phyloP scores from a whole-genome alignment of 352 stramenopile genomes.

The Elongisporangium prolatum region DNA sequence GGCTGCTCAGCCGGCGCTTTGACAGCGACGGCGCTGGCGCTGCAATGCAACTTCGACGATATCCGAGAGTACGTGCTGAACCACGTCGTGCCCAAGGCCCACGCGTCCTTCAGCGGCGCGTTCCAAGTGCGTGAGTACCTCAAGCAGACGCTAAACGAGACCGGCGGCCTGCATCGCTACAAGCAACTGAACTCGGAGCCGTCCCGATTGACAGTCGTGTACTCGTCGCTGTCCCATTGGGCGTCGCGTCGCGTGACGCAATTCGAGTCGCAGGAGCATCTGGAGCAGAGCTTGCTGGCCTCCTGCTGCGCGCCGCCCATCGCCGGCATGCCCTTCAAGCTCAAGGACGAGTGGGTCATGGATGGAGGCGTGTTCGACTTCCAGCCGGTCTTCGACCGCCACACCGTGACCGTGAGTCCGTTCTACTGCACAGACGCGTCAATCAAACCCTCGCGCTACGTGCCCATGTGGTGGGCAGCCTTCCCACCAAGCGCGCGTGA shows the following conservation, averaged over 20 bases:
- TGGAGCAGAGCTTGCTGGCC: conserved; percentile 60
- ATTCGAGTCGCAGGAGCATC: conserved; percentile 62
- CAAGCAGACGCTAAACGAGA: conserved; percentile 30
- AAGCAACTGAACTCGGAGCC: conserved; percentile 39
- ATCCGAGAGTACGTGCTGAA: conserved; percentile 63
- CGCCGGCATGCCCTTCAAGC: conserved; percentile 74
- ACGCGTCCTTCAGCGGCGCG: conserved; percentile 40
- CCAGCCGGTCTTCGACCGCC: conserved; percentile 64
- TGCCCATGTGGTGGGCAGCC: conserved; percentile 85
- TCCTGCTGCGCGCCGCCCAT: conserved; percentile 81
- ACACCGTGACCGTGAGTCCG: conserved; percentile 76
- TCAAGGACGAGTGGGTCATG: conserved; percentile 85
- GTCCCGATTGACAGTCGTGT: conserved; percentile 54
- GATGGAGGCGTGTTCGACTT: conserved; percentile 83
- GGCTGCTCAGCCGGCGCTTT: conserved; percentile 76
- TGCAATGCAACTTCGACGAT: conserved; percentile 69
- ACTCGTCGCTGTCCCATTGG: conserved; percentile 69
- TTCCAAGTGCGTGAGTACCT: conserved; percentile 71
- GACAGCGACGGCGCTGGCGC: conserved; percentile 58
- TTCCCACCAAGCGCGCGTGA: conserved; percentile 61
- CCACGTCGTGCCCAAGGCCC: conserved; percentile 47
- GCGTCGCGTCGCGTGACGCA: conserved; percentile 56
- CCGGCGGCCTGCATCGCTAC: conserved; percentile 39
- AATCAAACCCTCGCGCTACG: conserved; percentile 88
- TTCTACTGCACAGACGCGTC: conserved; percentile 87